These are phyloP conservation scores for Dactylellina cionopaga DNA, from an alignment of 2,329 filamentous ascomycete species.

Conservation along the genomic window DNA sequence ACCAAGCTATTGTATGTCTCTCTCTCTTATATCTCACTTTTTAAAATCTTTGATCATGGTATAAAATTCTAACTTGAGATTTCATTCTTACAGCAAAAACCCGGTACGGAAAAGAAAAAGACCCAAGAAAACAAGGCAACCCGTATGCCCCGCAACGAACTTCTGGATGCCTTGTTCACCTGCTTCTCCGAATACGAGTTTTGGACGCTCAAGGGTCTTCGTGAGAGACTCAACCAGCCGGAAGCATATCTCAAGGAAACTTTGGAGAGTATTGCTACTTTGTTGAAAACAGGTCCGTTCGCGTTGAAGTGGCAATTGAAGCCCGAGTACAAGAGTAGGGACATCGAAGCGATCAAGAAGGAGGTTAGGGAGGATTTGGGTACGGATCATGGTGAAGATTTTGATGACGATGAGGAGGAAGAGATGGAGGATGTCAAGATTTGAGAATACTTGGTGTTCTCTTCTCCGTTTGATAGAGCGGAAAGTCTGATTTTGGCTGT, in stretches of 20 bases:
- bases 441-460: not conserved
- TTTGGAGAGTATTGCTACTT: slow-evolving; percentile 80
- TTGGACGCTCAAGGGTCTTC: slow-evolving; percentile 91
- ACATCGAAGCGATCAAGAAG: slow-evolving; percentile 61
- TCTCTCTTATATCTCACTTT: not conserved
- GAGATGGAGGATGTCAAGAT: slow-evolving; percentile 63
- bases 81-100: slow-evolving; percentile 65
- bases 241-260: slow-evolving; percentile 91
- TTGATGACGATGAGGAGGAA: slow-evolving; percentile 63
- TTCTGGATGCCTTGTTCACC: slow-evolving; percentile 83
- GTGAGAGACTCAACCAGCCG: slow-evolving; percentile 80
- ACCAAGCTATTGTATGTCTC: slow-evolving; percentile 6
- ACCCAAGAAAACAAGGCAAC: slow-evolving; percentile 82
- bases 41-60: no score
- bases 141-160: slow-evolving; percentile 86
- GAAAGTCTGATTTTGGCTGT: not conserved
- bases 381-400: slow-evolving; percentile 63
- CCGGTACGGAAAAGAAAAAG: slow-evolving; percentile 67
- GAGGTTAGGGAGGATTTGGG: slow-evolving; percentile 67
- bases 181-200: slow-evolving; percentile 88
- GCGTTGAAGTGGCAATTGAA: slow-evolving; percentile 86
- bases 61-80: slow-evolving; percentile 16
- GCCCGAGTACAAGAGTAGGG: slow-evolving; percentile 71
- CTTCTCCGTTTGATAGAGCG: not conserved
- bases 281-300: slow-evolving; percentile 85